These are phyloP conservation scores for Russula foetens DNA, from an alignment of 768 basidiomycete genomes.

Conservation along the genomic window DNA sequence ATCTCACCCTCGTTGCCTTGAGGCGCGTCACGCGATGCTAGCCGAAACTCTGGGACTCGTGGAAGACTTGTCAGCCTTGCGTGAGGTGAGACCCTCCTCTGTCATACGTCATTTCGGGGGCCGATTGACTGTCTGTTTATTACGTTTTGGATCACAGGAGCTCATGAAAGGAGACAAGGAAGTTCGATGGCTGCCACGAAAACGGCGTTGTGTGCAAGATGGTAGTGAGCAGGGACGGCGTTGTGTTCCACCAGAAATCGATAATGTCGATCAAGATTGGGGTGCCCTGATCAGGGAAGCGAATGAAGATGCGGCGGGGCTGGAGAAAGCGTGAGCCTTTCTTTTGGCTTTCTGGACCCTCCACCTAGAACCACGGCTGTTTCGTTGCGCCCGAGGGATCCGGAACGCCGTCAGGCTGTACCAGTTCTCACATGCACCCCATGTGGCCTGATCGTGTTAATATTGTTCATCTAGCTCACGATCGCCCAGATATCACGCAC, in stretches of 20 bases:
- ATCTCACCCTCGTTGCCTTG: constrained; percentile 32
- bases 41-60: constrained; percentile 53
- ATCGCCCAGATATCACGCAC: constrained; percentile 48
- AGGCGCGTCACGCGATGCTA: constrained; percentile 45
- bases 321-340: constrained; percentile 18
- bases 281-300: constrained; percentile 12
- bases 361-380: not conserved
- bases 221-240: constrained; percentile 8
- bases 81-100: constrained; percentile 42
- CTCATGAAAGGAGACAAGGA: constrained; percentile 7
- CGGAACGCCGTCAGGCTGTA: not conserved
- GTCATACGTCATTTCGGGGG: constrained; percentile 1
- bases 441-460: not conserved
- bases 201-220: constrained; percentile 17
- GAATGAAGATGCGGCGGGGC: constrained; percentile 13
- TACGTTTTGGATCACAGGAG: constrained; percentile 13
- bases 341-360: constrained; percentile 27
- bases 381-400: not conserved
- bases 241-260: constrained; percentile 11
- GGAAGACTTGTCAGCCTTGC: constrained; percentile 58
- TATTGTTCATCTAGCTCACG: constrained; percentile 6
- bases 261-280: constrained; percentile 19
- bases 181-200: constrained; percentile 13
- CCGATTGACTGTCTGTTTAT: constrained; percentile 1
- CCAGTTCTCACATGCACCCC: constrained; percentile 25